A percentile compares a stretch with the other conserved stretches of the same genome.
phyloP scores from a whole-genome alignment of 768 basidiomycete genomes.

The Saitozyma podzolica region DNA sequence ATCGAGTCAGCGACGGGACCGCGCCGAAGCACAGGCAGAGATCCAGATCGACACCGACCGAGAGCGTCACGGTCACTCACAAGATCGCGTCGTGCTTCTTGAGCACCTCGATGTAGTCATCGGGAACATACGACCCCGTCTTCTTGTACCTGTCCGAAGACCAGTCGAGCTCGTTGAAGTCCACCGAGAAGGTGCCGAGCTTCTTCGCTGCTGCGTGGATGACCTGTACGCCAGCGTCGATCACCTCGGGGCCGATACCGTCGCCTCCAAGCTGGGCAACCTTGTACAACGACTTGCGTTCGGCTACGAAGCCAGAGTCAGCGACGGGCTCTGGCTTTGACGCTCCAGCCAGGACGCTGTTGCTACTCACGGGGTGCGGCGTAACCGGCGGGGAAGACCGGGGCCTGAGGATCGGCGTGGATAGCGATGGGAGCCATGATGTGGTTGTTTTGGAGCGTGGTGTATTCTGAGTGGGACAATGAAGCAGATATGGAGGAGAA shows the following conservation, averaged over 20 bases:
- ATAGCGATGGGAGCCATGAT: conserved; percentile 16
- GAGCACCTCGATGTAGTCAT: conserved; percentile 41
- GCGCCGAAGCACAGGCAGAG: not conserved
- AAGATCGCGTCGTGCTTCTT: conserved; percentile 46
- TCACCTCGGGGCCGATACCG: conserved; percentile 62
- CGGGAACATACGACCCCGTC: conserved; percentile 59
- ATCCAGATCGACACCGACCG: too few relatives aligned
- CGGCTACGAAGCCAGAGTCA: conserved; percentile 7
- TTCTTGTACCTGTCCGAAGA: conserved; percentile 57
- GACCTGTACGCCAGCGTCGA: conserved; percentile 58
- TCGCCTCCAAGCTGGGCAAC: conserved; percentile 61
- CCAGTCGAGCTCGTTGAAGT: conserved; percentile 59
- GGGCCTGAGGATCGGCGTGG: conserved; percentile 1
- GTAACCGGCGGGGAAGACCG: conserved; percentile 26
- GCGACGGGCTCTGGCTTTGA: too few relatives aligned
- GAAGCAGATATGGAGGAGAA: too few relatives aligned
- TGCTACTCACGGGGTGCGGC: conserved; percentile 26
- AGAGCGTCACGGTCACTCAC: conserved; percentile 50
- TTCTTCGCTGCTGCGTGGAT: conserved; percentile 56
- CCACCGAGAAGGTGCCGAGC: conserved; percentile 55
- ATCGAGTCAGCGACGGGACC: not conserved
- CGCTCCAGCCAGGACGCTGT: too few relatives aligned
- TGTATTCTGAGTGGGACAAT: too few relatives aligned
- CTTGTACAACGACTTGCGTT: conserved; percentile 42
- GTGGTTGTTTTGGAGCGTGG: too few relatives aligned